Conservation (phyloP, 176 grass and related monocot genomes). For the Aegilops speltoides region DNA sequence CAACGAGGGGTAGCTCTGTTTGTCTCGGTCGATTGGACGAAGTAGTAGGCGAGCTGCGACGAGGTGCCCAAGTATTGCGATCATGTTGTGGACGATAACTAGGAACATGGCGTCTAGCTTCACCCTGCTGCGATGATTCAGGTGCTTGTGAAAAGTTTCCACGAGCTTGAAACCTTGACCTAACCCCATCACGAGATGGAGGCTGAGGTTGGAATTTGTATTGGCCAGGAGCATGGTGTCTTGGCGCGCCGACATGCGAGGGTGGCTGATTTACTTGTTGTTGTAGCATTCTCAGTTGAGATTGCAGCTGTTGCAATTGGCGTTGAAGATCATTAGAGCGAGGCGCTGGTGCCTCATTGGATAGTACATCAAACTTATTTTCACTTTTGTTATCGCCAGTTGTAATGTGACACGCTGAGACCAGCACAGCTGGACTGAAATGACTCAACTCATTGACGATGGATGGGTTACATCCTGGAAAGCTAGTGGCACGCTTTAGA, state of each 20-base stretch:
- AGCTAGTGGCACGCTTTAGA: background rate
- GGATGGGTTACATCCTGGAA: background rate
- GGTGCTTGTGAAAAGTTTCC: background rate
- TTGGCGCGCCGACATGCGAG: background rate
- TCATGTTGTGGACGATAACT: background rate
- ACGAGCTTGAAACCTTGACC: no score
- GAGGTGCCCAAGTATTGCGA: background rate
- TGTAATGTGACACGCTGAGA: background rate
- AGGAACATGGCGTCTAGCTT: background rate
- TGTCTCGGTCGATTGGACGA: background rate
- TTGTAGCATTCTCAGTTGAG: background rate
- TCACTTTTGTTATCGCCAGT: rapidly evolving
- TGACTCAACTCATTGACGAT: rapidly evolving
- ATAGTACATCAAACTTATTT: background rate
- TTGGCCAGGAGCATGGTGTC: background rate
- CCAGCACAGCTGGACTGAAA: background rate
- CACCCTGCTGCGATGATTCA: background rate
- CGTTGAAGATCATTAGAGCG: background rate
- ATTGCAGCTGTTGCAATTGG: background rate
- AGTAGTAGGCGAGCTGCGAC: background rate
- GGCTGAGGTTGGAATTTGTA: background rate
- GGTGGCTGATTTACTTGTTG: background rate
- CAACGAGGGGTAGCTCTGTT: background rate
- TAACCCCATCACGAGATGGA: background rate
- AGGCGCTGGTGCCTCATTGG: background rate